A percentile compares a stretch with the other conserved stretches of the same genome.
phyloP scores from a whole-genome alignment of 371 early-diverging fungal genomes.

The Rhizopus microsporus region DNA sequence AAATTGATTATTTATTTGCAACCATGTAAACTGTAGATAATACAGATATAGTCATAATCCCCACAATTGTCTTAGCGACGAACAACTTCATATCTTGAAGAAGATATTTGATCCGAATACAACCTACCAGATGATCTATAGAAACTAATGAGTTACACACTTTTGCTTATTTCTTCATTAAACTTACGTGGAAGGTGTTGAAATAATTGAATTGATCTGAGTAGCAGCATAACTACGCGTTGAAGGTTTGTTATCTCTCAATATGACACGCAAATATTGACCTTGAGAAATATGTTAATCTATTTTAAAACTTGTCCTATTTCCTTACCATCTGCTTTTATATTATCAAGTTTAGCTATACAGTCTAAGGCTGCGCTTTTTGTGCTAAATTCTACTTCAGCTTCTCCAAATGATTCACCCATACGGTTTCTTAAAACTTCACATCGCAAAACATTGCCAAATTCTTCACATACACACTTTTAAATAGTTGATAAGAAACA shows the following conservation, averaged over 20 bases:
- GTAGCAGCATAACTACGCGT: slow-evolving; percentile 11
- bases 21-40: too few relatives aligned
- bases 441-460: slow-evolving; percentile 42
- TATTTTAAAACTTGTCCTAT: neutral
- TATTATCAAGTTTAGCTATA: slow-evolving; percentile 43
- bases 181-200: slow-evolving; percentile 21
- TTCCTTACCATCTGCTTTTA: slow-evolving; percentile 44
- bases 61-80: slow-evolving; percentile 4
- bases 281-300: slow-evolving; percentile 19
- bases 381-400: slow-evolving; percentile 48
- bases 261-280: slow-evolving; percentile 33
- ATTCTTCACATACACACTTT: slow-evolving; percentile 14
- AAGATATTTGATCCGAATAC: slow-evolving; percentile 30
- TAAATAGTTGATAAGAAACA: neutral
- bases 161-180: neutral
- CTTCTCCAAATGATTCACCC: slow-evolving; percentile 49
- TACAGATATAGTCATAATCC: too few relatives aligned
- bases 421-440: slow-evolving; percentile 41
- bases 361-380: slow-evolving; percentile 44
- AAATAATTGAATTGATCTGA: slow-evolving; percentile 20
- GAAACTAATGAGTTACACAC: neutral
- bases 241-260: slow-evolving; percentile 27
- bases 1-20: too few relatives aligned
- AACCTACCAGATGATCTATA: slow-evolving; percentile 27
- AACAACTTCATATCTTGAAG: slow-evolving; percentile 22